Evolutionary conservation across 2,329 filamentous ascomycete species (phyloP).

Genomic region (Xylariales sp.): DNA sequence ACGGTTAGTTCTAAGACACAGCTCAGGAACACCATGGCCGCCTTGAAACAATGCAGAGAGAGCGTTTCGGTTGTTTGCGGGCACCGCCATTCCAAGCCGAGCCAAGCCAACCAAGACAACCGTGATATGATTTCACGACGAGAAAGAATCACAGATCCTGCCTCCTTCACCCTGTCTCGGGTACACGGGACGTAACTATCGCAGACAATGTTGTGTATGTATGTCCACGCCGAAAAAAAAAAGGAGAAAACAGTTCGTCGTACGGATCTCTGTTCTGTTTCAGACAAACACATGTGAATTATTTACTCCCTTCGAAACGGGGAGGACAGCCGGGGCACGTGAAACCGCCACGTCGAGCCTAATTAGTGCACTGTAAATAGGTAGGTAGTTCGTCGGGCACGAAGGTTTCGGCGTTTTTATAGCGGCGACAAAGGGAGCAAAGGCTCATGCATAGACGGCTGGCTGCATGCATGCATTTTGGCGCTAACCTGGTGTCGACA

Average conservation of each 20-base stretch:
- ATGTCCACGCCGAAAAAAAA: not conserved
- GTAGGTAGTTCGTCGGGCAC: not conserved
- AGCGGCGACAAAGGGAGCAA: too few relatives aligned
- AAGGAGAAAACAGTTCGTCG: not conserved
- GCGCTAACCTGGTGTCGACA: not conserved
- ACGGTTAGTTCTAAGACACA: not conserved
- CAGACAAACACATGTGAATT: not conserved
- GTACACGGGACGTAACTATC: not conserved
- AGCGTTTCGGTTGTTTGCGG: not conserved
- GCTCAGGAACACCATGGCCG: not conserved
- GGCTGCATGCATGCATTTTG: not conserved
- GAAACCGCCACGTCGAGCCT: not conserved
- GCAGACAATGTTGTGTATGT: not conserved
- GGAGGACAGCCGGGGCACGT: not conserved
- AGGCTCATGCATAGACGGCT: not conserved
- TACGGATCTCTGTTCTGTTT: not conserved
- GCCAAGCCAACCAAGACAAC: not conserved
- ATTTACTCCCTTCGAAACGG: not conserved
- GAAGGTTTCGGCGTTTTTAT: not conserved
- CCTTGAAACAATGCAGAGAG: not conserved
- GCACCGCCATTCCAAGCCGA: not conserved
- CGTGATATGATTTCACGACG: not conserved
- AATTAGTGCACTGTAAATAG: too few relatives aligned
- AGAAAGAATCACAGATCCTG: not conserved
- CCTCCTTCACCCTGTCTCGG: constrained; percentile 18